These are phyloP conservation scores for Anthostomella pinea DNA, from an alignment of 2,329 filamentous ascomycete genomes.

Conservation along the genomic window DNA sequence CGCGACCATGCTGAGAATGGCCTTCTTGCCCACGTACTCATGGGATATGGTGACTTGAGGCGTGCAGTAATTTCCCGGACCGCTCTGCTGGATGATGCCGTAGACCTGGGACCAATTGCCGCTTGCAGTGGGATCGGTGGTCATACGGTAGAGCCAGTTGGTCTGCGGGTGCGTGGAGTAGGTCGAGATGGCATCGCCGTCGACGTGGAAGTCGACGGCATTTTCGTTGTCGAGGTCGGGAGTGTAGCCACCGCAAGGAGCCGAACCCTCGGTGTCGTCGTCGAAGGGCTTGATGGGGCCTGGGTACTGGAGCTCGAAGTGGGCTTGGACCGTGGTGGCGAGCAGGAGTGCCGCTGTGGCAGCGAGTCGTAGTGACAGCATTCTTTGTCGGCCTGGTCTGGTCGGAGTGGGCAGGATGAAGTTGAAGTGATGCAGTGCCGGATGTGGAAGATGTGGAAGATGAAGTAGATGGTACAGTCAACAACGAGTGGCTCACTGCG, in stretches of 20 bases:
- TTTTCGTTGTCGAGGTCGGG: conserved; percentile 38
- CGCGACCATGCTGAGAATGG: conserved; percentile 50
- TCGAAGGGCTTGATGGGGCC: conserved; percentile 45
- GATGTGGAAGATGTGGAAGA: no score
- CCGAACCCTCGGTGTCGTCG: conserved; percentile 42
- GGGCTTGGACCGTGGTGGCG: conserved; percentile 43
- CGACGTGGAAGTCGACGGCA: conserved; percentile 54
- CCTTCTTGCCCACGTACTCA: conserved; percentile 53
- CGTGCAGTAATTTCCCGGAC: conserved; percentile 53
- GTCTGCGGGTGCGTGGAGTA: conserved; percentile 49
- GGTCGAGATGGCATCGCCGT: conserved; percentile 50
- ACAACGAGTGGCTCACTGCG: no score
- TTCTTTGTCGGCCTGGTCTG: no score
- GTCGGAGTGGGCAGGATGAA: conserved; percentile 32
- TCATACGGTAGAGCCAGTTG: conserved; percentile 58
- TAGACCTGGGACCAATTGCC: conserved; percentile 55
- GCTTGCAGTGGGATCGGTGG: conserved; percentile 44
- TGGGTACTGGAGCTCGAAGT: conserved; percentile 53
- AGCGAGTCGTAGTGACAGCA: conserved; percentile 38
- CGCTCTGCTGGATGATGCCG: conserved; percentile 52
- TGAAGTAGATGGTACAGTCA: no score
- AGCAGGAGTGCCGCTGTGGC: conserved; percentile 34
- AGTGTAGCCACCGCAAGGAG: conserved; percentile 54
- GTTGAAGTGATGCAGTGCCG: background rate
- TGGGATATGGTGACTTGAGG: conserved; percentile 46